Evolutionary conservation across 805 yeast species (phyloP), one percentile per base, ranked within the genome.

Genomic region (Ogataea paraovalis): DNA sequence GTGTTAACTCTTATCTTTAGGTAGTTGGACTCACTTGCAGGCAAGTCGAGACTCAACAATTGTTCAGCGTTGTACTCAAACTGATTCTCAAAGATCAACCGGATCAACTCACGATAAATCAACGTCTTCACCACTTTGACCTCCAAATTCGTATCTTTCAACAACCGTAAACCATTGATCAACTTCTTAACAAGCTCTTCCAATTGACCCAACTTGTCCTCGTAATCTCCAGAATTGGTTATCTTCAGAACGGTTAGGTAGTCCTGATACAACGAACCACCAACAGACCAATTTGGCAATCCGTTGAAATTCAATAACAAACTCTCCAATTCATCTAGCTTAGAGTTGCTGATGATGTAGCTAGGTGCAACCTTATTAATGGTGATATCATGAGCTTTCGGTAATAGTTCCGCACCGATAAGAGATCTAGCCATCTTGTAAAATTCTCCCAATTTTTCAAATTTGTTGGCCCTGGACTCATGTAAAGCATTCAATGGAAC

Each of bases 301-400:
- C 57, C 33, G 63, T 66, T 12, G 83, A 84, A 62, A 77, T 76
- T 61, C 50, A 2, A 59, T 46, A 39, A 78, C 9, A 85, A 51
- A 1, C 47, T 49, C n/a, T 60, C 56, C n/a, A 80, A 55, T 10
- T 59, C 53, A 6, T 28, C 58, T 39, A 49, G 54, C 43, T 39
- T 52, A 5, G 55, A 66, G 47, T 76, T 74, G n/a, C 76, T 71
- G 14, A 83, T 75, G 1, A 91, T 78, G 3, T 83, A 76, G 13
- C 66, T 62, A 8, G 98, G 98, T 0, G 92, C 98, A 27, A 89
- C 84, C 3, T 72, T 62, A 1, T 68, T 59, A 8, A 82, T 56
- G 3, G 87, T 65, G 1, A 79, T 67, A 2, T 66, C 60, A 57
- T 87, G 94, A 0, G 96, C 96, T 36, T 78, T 81, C 0, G 66